Evolutionary conservation across 2,329 filamentous ascomycete genomes (phyloP), one percentile per base, ranked within the genome.

Genomic region (Microcyclospora pomicola): DNA sequence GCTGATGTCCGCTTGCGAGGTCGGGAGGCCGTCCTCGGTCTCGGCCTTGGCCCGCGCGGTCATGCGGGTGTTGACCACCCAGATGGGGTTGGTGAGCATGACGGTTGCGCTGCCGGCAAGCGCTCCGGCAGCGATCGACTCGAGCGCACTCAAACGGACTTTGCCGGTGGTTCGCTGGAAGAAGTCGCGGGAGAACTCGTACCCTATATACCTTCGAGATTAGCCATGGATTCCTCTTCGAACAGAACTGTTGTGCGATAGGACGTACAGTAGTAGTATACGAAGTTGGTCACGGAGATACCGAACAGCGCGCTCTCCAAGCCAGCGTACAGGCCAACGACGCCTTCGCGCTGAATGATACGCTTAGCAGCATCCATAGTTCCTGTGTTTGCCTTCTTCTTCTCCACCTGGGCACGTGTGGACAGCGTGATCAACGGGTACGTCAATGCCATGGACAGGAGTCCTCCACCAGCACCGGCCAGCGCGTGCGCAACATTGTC

Each of bases 41-140:
- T 69, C 66, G n/a, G 75, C 74, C 64, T 82, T 80, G 19, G 19
- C 19, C 53, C 85, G 77, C 35, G 91, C 88, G 15, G 91, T 98
- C 81, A 98, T 92, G 56, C 91, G 82, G 38, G 91, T 98, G 70
- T 98, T 98, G 60, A 98, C 71, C 36, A 98, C 91, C 91, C 91
- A 98, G 64, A 98, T 98, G 34, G 91, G 91, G 68, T 98, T 98
- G 43, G 91, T 98, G 55, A 95, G 72, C 55, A 98, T 71, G 48
- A 98, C 91, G 13, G 91, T 98, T 10, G 88, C 88, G 48, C 80
- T 87, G 10, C 91, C 91, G 31, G 91, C 91, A 51, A 98, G 72
- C 41, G 91, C 91, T 48, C 91, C 91, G 2, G 91, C 88, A 42
- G 93, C 79, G 81, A 98, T 98, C 49, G 80, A 82, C 68, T 98